Evolutionary conservation across 495 filamentous ascomycete genomes (phyloP), one percentile per base, ranked within the genome.

Genomic region (Neurospora intermedia): DNA sequence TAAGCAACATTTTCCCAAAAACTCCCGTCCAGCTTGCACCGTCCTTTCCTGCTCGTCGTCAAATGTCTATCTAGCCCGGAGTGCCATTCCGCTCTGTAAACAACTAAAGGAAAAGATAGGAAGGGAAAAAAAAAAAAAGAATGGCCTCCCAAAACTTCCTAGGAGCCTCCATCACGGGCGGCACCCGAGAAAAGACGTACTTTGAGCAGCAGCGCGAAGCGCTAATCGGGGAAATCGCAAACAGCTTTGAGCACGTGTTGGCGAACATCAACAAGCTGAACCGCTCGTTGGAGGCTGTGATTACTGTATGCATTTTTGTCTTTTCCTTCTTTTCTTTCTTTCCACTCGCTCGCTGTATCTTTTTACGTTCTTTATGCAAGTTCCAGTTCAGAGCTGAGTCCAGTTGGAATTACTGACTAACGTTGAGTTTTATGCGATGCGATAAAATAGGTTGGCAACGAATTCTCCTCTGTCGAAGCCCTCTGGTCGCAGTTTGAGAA

Each of bases 401-500:
- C 42, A n/a, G n/a, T n/a, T n/a, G n/a, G n/a, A n/a, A n/a, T n/a
- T n/a, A n/a, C n/a, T n/a, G n/a, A n/a, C 46, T 59, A 18, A 70
- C 13, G 27, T 27, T 1, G 2, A 27, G 43, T 41, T 45, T n/a
- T n/a, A n/a, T n/a, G n/a, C n/a, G n/a, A n/a, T n/a, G 18, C 70
- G n/a, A 23, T n/a, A 3, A 71, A 71, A 20, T 59, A 94, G 92
- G 93, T 99, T 39, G 96, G 96, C 9, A 98, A 97, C 79, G 96
- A 99, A 78, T 98, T 99, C 80, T 89, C 92, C n/a, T 93, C 92
- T 10, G 96, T 99, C 20, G 96, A 99, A 82, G 93, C 93, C 38
- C 87, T 99, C 43, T 99, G 96, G 96, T 94, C 91, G 43, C 93
- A 96, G 73, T 99, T 99, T 78, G 96, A 99, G 85, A 91, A 91